Evolutionary conservation across 495 filamentous ascomycete genomes (phyloP).

Genomic region (Talaromyces borbonicus): DNA sequence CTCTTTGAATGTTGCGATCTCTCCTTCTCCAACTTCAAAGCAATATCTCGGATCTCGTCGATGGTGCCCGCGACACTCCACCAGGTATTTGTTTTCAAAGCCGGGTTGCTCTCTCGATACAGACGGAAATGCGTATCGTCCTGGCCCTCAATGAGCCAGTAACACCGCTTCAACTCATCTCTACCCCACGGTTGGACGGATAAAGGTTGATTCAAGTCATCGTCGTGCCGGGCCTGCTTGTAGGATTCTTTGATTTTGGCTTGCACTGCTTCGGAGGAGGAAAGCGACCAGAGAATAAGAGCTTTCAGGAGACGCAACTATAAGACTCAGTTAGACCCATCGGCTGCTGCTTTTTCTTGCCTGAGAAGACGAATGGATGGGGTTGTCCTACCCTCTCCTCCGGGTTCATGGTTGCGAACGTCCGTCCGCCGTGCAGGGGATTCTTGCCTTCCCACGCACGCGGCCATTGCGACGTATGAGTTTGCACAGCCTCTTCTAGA

Average conservation of each 20-base stretch:
- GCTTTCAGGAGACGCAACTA: slow-evolving; percentile 75
- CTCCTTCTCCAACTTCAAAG: slow-evolving; percentile 66
- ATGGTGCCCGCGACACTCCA: slow-evolving; percentile 86
- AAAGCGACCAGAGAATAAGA: slow-evolving; percentile 81
- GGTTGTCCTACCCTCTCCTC: slow-evolving; percentile 61
- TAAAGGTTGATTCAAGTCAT: slow-evolving; percentile 85
- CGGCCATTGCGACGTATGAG: slow-evolving; percentile 84
- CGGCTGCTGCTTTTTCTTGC: too few species aligned
- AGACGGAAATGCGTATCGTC: slow-evolving; percentile 91
- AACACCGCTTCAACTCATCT: slow-evolving; percentile 82
- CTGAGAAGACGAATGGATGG: slow-evolving; percentile 6
- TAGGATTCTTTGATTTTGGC: slow-evolving; percentile 76
- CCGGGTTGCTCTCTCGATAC: slow-evolving; percentile 89
- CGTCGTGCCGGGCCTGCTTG: slow-evolving; percentile 80
- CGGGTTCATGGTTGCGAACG: slow-evolving; percentile 69
- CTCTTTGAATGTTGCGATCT: slow-evolving; percentile 67
- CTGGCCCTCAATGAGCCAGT: slow-evolving; percentile 87
- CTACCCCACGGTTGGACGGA: slow-evolving; percentile 92
- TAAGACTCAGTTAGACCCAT: too few species aligned
- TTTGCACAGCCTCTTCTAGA: slow-evolving; percentile 82
- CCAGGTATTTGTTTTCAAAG: slow-evolving; percentile 70
- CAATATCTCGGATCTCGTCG: slow-evolving; percentile 69
- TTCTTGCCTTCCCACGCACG: slow-evolving; percentile 77
- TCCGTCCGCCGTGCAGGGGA: slow-evolving; percentile 67
- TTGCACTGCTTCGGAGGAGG: slow-evolving; percentile 75